Evolutionary conservation across 2,329 filamentous ascomycete genomes (phyloP).

Genomic region (Hypoxylon sp.): DNA sequence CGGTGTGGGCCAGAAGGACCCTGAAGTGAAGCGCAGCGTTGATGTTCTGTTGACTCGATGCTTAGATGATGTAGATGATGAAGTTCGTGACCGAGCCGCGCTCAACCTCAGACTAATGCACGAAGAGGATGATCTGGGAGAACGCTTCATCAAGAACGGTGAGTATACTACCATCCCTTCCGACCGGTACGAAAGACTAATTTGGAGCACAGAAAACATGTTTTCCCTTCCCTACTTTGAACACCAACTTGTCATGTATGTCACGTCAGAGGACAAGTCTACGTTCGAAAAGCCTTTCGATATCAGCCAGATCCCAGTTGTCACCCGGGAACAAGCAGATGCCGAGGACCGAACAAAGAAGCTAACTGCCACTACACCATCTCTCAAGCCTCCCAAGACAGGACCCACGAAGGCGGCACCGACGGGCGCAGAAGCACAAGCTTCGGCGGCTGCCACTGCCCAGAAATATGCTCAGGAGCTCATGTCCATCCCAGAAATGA

Average conservation of each 20-base stretch:
- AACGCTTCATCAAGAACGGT: conserved; percentile 94
- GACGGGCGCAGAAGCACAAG: conserved; percentile 79
- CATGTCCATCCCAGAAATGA: conserved; percentile 90
- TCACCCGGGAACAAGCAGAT: conserved; percentile 95
- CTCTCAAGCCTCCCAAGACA: conserved; percentile 90
- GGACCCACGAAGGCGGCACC: conserved; percentile 80
- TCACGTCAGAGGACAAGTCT: conserved; percentile 90
- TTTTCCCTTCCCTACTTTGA: conserved; percentile 96
- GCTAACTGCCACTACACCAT: conserved; percentile 91
- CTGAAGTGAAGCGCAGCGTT: conserved; percentile 96
- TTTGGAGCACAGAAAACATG: conserved; percentile 79
- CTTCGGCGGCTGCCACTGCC: conserved; percentile 82
- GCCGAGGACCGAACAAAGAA: conserved; percentile 98
- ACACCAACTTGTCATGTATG: conserved; percentile 97
- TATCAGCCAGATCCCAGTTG: conserved; percentile 89
- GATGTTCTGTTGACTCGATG: conserved; percentile 92
- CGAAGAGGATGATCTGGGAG: conserved; percentile 88
- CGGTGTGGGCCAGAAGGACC: conserved; percentile 94
- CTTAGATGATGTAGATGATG: conserved; percentile 96
- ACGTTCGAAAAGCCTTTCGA: conserved; percentile 91
- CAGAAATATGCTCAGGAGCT: conserved; percentile 93
- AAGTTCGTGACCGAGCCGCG: conserved; percentile 95
- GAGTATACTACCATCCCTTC: conserved; percentile 52
- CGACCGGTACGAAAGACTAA: conserved; percentile 48
- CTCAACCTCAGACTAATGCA: conserved; percentile 93